Evolutionary conservation across 2,329 filamentous ascomycete species (phyloP).

Genomic region (Nemania diffusa): DNA sequence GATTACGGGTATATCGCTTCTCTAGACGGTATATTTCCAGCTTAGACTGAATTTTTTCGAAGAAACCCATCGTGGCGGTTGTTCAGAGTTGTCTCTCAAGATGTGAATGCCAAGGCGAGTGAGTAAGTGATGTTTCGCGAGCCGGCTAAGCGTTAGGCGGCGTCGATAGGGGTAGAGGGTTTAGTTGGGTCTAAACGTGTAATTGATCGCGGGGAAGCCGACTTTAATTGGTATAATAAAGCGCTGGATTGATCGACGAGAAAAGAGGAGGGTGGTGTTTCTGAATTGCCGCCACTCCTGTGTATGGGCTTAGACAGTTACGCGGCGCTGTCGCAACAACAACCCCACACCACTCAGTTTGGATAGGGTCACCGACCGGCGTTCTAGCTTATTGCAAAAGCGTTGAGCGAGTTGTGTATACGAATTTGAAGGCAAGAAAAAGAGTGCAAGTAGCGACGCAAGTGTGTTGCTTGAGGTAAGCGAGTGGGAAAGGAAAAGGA

Average conservation of each 20-base stretch:
- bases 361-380: conserved; percentile 18
- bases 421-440: not conserved
- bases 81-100: not conserved
- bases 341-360: conserved; percentile 17
- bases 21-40: conserved; percentile 94
- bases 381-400: not conserved
- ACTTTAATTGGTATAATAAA: conserved; percentile 12
- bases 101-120: not conserved
- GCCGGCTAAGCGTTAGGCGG: not conserved
- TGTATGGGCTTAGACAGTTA: conserved; percentile 16
- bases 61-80: conserved; percentile 54
- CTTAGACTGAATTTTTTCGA: conserved; percentile 72
- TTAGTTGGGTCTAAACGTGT: not conserved
- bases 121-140: not conserved
- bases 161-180: not conserved
- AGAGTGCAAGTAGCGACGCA: not conserved
- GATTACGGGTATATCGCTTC: conserved; percentile 91
- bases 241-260: not conserved
- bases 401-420: not conserved
- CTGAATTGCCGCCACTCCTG: conserved; percentile 9
- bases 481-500: not conserved
- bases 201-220: not conserved
- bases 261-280: conserved; percentile 19
- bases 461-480: not conserved
- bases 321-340: conserved; percentile 20